Evolutionary conservation across 1,284 basidiomycete genomes (phyloP), one percentile per base, ranked within the genome.

Genomic region (Trichosporon sp.): DNA sequence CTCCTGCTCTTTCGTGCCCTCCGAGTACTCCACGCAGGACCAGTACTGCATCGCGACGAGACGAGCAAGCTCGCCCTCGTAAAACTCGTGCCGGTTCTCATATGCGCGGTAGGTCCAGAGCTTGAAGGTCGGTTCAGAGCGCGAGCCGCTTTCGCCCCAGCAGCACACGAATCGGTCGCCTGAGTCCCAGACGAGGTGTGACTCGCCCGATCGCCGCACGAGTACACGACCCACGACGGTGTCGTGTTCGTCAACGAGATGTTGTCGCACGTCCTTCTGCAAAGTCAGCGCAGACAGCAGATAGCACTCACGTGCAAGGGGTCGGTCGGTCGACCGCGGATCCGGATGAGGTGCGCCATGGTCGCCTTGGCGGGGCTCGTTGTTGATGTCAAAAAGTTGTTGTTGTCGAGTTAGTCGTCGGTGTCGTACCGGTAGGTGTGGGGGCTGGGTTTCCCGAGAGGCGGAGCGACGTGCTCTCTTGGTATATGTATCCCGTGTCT

Each of bases 1-100:
- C 59, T 63, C 31, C 5, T 16, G 31, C 5, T 35, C 16, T 16
- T 63, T 63, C 31, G 31, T 35, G 32, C 59, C 59, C 7, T 37
- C 59, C 3, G 59, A 35, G 59, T 63, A 63, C 59, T 63, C 59
- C 32, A 35, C 32, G 32, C 59, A 63, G 16, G 59, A 10, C 59
- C 59, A 63, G 59, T 35, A 63, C 31, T 35, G 59, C 31, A 35
- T 32, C 35, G 59, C 59, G 16, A 63, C 59, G 14, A 32, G 59
- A 4, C 59, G 59, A 2, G 59, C 59, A 2, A 35, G 31, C 4
- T 35, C 59, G 32, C 59, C 59, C 11, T 63, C 59, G 59, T 63
- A 63, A 32, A 32, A 63, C 32, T 63, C 59, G 59, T 63, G 59
- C n/a, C 59, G 59, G 59, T 63, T 19, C 59, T 63, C 59, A 1